Conservation (phyloP, 2,329 filamentous ascomycete species). For the Fusarium oligoseptatum region DNA sequence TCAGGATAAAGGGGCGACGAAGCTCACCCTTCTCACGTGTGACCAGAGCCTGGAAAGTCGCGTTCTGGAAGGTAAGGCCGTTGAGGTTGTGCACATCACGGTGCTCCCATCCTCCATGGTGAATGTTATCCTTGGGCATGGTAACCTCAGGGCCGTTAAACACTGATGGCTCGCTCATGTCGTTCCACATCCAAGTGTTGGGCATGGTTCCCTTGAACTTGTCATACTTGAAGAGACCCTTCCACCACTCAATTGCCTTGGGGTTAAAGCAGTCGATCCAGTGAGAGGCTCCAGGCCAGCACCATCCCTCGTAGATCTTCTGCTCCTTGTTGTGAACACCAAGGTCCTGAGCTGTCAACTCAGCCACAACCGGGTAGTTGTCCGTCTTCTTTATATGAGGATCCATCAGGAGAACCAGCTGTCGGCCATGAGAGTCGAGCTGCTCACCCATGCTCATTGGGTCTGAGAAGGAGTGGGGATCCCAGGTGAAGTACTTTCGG, state of each 20-base stretch:
- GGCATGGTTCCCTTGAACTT: slow-evolving; percentile 86
- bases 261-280: slow-evolving; percentile 98
- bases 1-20: slow-evolving; percentile 90
- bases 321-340: slow-evolving; percentile 92
- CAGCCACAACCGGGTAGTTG: slow-evolving; percentile 80
- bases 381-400: slow-evolving; percentile 96
- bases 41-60: slow-evolving; percentile 87
- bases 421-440: slow-evolving; percentile 85
- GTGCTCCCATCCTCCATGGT: slow-evolving; percentile 93
- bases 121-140: slow-evolving; percentile 98
- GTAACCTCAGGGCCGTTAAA: slow-evolving; percentile 99
- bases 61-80: slow-evolving; percentile 94
- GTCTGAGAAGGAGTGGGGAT: slow-evolving; percentile 87
- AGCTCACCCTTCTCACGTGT: slow-evolving; percentile 88
- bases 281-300: slow-evolving; percentile 96
- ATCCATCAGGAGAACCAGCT: slow-evolving; percentile 95
- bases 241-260: slow-evolving; percentile 93
- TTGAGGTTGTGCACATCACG: slow-evolving; percentile 97
- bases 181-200: slow-evolving; percentile 98
- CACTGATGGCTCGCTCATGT: slow-evolving; percentile 99
- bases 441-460: slow-evolving; percentile 90
- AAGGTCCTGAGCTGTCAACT: slow-evolving; percentile 86
- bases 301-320: slow-evolving; percentile 94
- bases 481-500: slow-evolving; percentile 99
- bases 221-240: slow-evolving; percentile 86